Evolutionary conservation across 176 grass and related monocot genomes (phyloP).

Genomic region (Phoenix roebelenii): DNA sequence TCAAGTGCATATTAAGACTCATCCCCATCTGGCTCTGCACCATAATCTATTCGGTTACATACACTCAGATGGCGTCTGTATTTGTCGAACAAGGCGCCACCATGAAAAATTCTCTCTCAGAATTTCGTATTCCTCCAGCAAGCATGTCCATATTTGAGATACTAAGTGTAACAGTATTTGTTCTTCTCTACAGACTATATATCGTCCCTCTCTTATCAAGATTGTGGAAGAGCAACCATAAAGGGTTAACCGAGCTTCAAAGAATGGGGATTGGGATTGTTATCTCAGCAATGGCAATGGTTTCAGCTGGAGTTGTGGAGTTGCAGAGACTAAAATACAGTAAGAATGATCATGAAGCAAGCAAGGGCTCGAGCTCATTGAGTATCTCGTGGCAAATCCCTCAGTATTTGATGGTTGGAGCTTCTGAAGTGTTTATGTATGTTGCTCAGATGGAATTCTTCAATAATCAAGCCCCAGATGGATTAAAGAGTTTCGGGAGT

Average conservation of each 20-base stretch:
- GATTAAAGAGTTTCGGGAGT: constrained; percentile 54
- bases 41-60: constrained; percentile 15
- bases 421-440: constrained; percentile 65
- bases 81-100: constrained; percentile 9
- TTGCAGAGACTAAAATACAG: constrained; percentile 20
- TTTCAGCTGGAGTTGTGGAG: constrained; percentile 33
- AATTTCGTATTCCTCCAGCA: constrained; percentile 1
- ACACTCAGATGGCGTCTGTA: constrained; percentile 14
- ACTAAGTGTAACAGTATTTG: constrained; percentile 1
- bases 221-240: background rate
- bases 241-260: constrained; percentile 7
- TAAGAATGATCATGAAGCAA: background rate
- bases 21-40: constrained; percentile 17
- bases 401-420: constrained; percentile 60
- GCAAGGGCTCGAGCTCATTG: constrained; percentile 12
- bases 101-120: background rate
- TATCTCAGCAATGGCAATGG: constrained; percentile 3
- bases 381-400: constrained; percentile 64
- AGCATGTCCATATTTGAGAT: constrained; percentile 17
- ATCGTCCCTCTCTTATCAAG: constrained; percentile 1
- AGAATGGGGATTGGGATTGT: constrained; percentile 12
- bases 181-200: background rate
- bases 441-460: constrained; percentile 73
- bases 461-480: constrained; percentile 48
- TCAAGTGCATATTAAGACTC: constrained; percentile 8